Evolutionary conservation across 2,329 filamentous ascomycete genomes (phyloP).

Genomic region (Monosporascus sp.): DNA sequence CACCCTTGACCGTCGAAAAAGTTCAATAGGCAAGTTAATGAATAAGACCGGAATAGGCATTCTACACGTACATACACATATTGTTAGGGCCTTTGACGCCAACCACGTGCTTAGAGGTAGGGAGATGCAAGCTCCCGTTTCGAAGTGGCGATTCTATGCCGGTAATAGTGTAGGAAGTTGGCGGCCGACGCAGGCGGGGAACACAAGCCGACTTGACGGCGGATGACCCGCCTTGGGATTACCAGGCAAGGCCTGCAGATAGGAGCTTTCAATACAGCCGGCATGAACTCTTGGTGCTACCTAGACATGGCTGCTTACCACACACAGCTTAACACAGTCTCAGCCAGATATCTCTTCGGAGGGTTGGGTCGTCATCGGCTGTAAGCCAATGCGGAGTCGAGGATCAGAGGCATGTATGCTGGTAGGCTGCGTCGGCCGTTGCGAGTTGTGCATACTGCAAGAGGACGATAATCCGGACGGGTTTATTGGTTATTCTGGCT

Average conservation of each 20-base stretch:
- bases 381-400: too few relatives aligned
- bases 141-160: not conserved
- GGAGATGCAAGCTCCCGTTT: not conserved
- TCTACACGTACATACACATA: too few relatives aligned
- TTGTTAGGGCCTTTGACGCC: not conserved
- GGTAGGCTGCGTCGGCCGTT: not conserved
- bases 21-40: too few relatives aligned
- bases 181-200: not conserved
- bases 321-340: not conserved
- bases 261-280: not conserved
- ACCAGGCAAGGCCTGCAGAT: not conserved
- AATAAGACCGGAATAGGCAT: not conserved
- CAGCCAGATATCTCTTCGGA: not conserved
- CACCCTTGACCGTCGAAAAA: too few relatives aligned
- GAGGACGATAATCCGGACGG: not conserved
- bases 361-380: not conserved
- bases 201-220: not conserved
- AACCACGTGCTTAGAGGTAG: not conserved
- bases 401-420: not conserved
- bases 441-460: not conserved
- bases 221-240: not conserved
- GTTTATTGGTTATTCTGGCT: not conserved
- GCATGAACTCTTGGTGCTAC: not conserved
- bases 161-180: not conserved
- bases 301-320: not conserved